Percentiles rank a stretch among this genome's conserved stretches.
Evolutionary conservation across 352 stramenopile species (phyloP).

Genomic region (Thalassiosira delicatula): DNA sequence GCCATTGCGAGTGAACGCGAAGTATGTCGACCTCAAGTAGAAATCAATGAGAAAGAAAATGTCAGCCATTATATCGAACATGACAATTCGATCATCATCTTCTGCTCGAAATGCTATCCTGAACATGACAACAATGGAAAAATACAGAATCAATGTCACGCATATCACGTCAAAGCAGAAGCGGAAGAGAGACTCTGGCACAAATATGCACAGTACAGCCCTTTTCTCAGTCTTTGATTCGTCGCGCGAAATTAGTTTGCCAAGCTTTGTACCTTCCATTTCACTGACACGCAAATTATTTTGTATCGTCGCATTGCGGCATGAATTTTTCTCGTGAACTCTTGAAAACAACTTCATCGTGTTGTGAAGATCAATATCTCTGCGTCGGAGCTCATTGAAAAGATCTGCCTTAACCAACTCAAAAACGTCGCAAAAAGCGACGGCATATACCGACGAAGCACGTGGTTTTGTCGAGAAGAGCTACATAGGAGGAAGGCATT

Average conservation of each 20-base stretch:
- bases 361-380: constrained; percentile 60
- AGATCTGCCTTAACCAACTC: constrained; percentile 65
- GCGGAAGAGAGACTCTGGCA: constrained; percentile 63
- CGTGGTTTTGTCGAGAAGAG: constrained; percentile 77
- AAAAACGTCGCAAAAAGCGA: constrained; percentile 77
- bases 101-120: constrained; percentile 61
- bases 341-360: constrained; percentile 68
- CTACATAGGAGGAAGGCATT: no score
- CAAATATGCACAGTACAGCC: constrained; percentile 47
- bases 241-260: constrained; percentile 59
- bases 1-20: constrained; percentile 64
- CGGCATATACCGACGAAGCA: constrained; percentile 59
- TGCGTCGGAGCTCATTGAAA: constrained; percentile 64
- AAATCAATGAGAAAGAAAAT: constrained; percentile 76
- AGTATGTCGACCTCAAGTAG: constrained; percentile 60
- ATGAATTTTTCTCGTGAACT: constrained; percentile 62
- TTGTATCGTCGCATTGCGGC: constrained; percentile 67
- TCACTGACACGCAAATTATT: constrained; percentile 64
- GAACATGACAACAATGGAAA: constrained; percentile 59
- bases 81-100: constrained; percentile 29
- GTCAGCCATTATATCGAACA: constrained; percentile 71
- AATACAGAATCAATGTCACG: constrained; percentile 67
- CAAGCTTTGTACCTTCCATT: constrained; percentile 59
- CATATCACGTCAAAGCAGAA: constrained; percentile 67
- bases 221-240: constrained; percentile 15